Evolutionary conservation across 129 eudicot species (phyloP).

Genomic region (Lonicera japonica): DNA sequence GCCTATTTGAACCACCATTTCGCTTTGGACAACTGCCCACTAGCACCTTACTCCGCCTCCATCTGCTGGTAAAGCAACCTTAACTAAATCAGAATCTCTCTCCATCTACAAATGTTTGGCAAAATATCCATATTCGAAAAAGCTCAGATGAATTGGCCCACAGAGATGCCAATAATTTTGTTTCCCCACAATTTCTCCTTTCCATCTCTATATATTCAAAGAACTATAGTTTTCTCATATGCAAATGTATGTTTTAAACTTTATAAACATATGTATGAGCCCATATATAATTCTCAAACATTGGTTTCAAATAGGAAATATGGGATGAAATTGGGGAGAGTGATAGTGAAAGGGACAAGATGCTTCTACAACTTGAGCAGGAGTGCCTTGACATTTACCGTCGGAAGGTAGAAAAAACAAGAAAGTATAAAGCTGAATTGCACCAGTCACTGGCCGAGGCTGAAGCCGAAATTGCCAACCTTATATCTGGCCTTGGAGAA

Average conservation of each 20-base stretch:
- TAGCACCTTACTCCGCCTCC: no score
- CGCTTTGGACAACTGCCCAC: no score
- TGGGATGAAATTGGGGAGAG: constrained; percentile 80
- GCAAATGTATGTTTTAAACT: not conserved
- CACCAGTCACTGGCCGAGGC: constrained; percentile 50
- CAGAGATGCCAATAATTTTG: not conserved
- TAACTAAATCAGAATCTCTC: no score
- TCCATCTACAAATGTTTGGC: not conserved
- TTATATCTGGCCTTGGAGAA: constrained; percentile 64
- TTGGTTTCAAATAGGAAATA: constrained; percentile 34
- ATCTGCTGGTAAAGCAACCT: no score
- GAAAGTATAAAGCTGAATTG: constrained; percentile 59
- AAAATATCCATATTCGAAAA: no score
- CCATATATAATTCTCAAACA: not conserved
- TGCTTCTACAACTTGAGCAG: constrained; percentile 64
- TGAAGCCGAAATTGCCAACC: constrained; percentile 56
- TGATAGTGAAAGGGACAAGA: constrained; percentile 59
- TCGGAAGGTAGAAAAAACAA: constrained; percentile 61
- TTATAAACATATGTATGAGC: not conserved
- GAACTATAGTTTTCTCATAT: not conserved
- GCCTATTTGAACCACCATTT: no score
- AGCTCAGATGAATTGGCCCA: not conserved
- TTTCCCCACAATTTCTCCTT: not conserved
- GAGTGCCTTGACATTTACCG: constrained; percentile 78
- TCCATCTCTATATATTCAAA: not conserved